A percentile compares a stretch with the other conserved stretches of the same genome.
phyloP scores from a whole-genome alignment of 805 yeast genomes.

The Hanseniaspora occidentalis region DNA sequence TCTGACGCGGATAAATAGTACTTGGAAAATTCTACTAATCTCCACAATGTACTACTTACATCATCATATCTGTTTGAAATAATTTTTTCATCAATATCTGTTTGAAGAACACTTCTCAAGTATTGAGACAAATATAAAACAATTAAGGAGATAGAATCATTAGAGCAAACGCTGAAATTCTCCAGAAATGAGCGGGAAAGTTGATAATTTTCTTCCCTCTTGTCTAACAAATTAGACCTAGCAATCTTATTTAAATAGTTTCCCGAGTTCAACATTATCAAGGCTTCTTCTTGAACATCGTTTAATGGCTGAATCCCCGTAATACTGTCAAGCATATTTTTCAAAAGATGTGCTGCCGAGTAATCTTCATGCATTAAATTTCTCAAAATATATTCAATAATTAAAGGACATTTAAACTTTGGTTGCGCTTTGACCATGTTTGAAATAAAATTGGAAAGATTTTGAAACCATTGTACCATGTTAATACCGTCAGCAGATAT shows the following conservation, averaged over 20 bases:
- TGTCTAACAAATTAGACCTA: constrained; percentile 39
- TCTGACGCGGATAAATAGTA: constrained; percentile 30
- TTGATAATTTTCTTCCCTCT: constrained; percentile 32
- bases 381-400: constrained; percentile 47
- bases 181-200: constrained; percentile 41
- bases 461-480: constrained; percentile 76
- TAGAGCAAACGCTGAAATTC: constrained; percentile 25
- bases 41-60: constrained; percentile 49
- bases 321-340: constrained; percentile 44
- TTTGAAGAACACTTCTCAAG: constrained; percentile 28
- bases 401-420: constrained; percentile 47
- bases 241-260: constrained; percentile 41
- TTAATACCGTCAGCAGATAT: constrained; percentile 70
- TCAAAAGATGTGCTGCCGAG: constrained; percentile 49
- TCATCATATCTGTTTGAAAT: constrained; percentile 66
- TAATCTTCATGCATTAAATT: constrained; percentile 49
- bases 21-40: constrained; percentile 45
- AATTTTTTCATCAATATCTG: constrained; percentile 49
- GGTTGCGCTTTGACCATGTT: constrained; percentile 45
- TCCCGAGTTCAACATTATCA: constrained; percentile 55
- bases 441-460: constrained; percentile 69
- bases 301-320: constrained; percentile 66
- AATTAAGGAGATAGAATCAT: constrained; percentile 45
- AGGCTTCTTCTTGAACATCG: constrained; percentile 54
- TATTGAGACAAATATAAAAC: constrained; percentile 48